phyloP scores from a whole-genome alignment of 805 yeast species.

The Yarrowia alimentaria region DNA sequence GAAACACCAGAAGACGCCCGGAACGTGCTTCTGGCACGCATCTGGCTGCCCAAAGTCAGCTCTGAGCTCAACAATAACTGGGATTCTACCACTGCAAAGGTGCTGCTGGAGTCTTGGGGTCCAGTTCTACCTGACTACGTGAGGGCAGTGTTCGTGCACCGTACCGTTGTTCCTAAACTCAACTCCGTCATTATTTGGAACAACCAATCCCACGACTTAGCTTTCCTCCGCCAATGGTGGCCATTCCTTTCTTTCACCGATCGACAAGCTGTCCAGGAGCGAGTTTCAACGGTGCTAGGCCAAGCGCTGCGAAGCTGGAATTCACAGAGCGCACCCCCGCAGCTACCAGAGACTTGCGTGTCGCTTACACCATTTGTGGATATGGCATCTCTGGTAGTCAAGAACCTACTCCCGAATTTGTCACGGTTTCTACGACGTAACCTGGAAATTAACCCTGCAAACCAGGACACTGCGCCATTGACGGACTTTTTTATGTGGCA shows the following conservation, averaged over 20 bases:
- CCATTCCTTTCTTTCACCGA: slow-evolving; percentile 9
- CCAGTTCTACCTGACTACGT: slow-evolving; percentile 40
- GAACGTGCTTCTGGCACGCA: slow-evolving; percentile 36
- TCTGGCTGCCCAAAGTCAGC: slow-evolving; percentile 43
- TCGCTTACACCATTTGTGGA: slow-evolving; percentile 1
- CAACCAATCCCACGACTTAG: slow-evolving; percentile 40
- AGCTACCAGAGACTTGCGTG: slow-evolving; percentile 1
- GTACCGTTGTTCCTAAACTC: slow-evolving; percentile 44
- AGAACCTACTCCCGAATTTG: slow-evolving; percentile 30
- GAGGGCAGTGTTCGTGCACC: slow-evolving; percentile 38
- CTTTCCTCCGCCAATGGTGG: slow-evolving; percentile 21
- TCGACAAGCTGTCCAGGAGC: not conserved
- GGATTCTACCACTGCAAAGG: slow-evolving; percentile 46
- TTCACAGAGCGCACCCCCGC: slow-evolving; percentile 11
- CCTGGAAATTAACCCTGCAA: slow-evolving; percentile 37
- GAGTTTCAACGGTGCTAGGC: slow-evolving; percentile 7
- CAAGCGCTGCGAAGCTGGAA: slow-evolving; percentile 24
- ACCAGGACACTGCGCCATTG: slow-evolving; percentile 33
- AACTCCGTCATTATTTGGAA: slow-evolving; percentile 38
- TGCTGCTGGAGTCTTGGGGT: slow-evolving; percentile 46
- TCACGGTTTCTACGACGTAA: slow-evolving; percentile 30
- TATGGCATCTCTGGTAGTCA: slow-evolving; percentile 25
- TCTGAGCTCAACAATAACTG: slow-evolving; percentile 40
- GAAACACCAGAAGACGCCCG: slow-evolving; percentile 5
- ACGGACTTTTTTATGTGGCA: slow-evolving; percentile 36